These are phyloP conservation scores for Cyclocybe cylindracea DNA, from an alignment of 768 basidiomycete species.

Conservation along the genomic window DNA sequence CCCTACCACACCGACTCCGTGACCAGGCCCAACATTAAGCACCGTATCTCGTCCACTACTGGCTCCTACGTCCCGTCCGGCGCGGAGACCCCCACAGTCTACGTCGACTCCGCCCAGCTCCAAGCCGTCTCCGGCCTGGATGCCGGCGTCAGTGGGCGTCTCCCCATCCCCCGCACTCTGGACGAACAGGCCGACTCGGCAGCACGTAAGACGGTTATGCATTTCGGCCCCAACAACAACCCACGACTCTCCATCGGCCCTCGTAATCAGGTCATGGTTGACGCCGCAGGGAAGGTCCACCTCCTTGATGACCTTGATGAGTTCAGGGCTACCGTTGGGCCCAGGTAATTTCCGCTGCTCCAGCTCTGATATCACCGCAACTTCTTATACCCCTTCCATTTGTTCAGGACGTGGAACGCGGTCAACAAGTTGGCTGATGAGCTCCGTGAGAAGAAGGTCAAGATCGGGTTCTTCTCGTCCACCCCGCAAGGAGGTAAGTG, in stretches of 20 bases:
- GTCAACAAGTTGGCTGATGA: slow-evolving; percentile 83
- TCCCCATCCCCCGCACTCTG: slow-evolving; percentile 75
- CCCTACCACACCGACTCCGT: slow-evolving; percentile 77
- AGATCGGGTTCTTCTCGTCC: slow-evolving; percentile 92
- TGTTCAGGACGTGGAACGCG: slow-evolving; percentile 70
- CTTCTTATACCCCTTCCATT: slow-evolving; percentile 7
- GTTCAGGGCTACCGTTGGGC: slow-evolving; percentile 71
- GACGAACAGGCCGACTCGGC: slow-evolving; percentile 89
- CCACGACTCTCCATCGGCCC: slow-evolving; percentile 81
- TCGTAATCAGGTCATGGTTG: slow-evolving; percentile 87
- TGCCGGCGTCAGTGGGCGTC: slow-evolving; percentile 50
- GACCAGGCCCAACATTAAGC: slow-evolving; percentile 79
- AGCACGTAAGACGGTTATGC: slow-evolving; percentile 82
- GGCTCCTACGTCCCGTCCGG: slow-evolving; percentile 80
- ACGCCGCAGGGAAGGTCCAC: slow-evolving; percentile 84
- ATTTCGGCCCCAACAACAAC: slow-evolving; percentile 81
- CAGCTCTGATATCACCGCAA: background rate
- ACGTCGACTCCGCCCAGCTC: slow-evolving; percentile 59
- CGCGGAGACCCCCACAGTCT: slow-evolving; percentile 73
- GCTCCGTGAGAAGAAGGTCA: slow-evolving; percentile 82
- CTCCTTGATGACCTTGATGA: slow-evolving; percentile 82
- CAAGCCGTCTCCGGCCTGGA: slow-evolving; percentile 41
- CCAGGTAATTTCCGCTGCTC: slow-evolving; percentile 38
- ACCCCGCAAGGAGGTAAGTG: slow-evolving; percentile 88
- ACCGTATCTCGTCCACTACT: slow-evolving; percentile 78